Conservation (phyloP, 225 moss, liverwort and hornwort species). For the Polytrichum formosum region DNA sequence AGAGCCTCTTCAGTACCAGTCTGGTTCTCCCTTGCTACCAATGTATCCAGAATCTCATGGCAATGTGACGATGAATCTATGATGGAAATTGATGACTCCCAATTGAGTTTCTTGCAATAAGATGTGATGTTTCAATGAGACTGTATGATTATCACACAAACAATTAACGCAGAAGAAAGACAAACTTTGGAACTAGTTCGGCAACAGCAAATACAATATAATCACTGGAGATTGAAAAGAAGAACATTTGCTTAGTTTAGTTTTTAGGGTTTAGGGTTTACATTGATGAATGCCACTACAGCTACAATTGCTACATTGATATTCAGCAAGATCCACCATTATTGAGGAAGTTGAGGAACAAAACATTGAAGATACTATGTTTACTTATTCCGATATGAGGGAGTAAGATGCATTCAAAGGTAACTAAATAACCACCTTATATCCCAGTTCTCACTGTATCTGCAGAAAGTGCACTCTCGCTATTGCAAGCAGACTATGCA, state of each 20-base stretch:
- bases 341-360: too few relatives aligned
- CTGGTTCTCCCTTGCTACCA: neutral
- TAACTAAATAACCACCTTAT: too few relatives aligned
- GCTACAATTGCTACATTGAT: neutral
- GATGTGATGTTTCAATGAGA: conserved; percentile 19
- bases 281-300: neutral
- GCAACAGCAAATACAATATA: neutral
- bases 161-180: neutral
- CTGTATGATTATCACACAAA: conserved; percentile 1
- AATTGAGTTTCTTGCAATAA: conserved; percentile 32
- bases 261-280: neutral
- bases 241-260: neutral
- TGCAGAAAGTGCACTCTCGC: too few relatives aligned
- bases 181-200: neutral
- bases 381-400: too few relatives aligned
- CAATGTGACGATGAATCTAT: neutral
- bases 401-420: too few relatives aligned
- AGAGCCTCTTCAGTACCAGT: neutral
- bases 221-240: neutral
- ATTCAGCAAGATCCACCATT: neutral
- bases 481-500: too few relatives aligned
- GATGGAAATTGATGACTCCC: conserved; percentile 21
- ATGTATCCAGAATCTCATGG: neutral
- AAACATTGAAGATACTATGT: too few relatives aligned
- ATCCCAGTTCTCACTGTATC: too few relatives aligned